phyloP scores from a whole-genome alignment of 2,329 filamentous ascomycete genomes.

The Tolypocladium tropicale region DNA sequence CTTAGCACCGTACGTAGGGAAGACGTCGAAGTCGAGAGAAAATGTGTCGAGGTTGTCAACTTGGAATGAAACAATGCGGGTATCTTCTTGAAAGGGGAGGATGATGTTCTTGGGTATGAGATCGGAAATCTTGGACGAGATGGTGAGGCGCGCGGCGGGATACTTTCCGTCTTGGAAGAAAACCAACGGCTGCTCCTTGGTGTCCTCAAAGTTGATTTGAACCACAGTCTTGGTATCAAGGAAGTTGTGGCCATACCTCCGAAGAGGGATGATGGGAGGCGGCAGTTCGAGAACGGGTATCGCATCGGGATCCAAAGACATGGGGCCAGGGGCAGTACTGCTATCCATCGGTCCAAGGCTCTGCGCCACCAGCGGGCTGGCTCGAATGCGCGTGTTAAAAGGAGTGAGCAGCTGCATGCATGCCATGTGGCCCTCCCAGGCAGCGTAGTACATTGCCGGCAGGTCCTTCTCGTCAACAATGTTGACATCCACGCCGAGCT shows the following conservation, averaged over 20 bases:
- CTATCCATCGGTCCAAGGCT: slow-evolving; percentile 33
- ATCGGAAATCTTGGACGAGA: slow-evolving; percentile 92
- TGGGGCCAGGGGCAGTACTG: slow-evolving; percentile 43
- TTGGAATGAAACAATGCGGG: slow-evolving; percentile 87
- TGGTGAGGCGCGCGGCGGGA: slow-evolving; percentile 85
- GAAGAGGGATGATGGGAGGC: slow-evolving; percentile 88
- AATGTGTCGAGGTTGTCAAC: slow-evolving; percentile 90
- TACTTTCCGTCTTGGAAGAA: slow-evolving; percentile 98
- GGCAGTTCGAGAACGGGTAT: slow-evolving; percentile 89
- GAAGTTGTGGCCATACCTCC: slow-evolving; percentile 96
- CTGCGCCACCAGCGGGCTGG: slow-evolving; percentile 34
- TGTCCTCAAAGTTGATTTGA: slow-evolving; percentile 78
- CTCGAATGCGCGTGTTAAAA: slow-evolving; percentile 32
- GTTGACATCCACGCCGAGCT: slow-evolving; percentile 66
- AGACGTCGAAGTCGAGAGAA: slow-evolving; percentile 93
- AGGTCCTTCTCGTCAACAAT: slow-evolving; percentile 86
- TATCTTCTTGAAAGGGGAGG: slow-evolving; percentile 92
- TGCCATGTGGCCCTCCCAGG: slow-evolving; percentile 91
- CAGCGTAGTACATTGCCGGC: slow-evolving; percentile 95
- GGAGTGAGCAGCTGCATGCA: slow-evolving; percentile 83
- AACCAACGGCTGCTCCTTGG: slow-evolving; percentile 66
- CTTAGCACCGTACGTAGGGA: slow-evolving; percentile 93
- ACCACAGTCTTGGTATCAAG: slow-evolving; percentile 95
- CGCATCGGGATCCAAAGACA: slow-evolving; percentile 70
- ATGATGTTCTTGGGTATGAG: slow-evolving; percentile 94